These are phyloP conservation scores for Claviceps cyperi DNA, from an alignment of 2,329 filamentous ascomycete species.

Conservation along the genomic window DNA sequence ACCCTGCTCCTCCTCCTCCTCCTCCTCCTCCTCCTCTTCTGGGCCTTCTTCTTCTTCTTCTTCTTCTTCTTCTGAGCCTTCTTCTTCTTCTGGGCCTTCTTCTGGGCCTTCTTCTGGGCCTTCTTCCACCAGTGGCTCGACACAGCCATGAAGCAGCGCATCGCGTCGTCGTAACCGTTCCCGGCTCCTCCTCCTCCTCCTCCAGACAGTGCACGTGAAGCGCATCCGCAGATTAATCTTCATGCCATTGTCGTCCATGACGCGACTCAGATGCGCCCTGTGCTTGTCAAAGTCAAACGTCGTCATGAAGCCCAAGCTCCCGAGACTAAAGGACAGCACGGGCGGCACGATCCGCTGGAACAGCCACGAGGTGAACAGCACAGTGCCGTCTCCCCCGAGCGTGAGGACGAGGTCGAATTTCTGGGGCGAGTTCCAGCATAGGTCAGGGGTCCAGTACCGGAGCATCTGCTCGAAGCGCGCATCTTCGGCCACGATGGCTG, in stretches of 20 bases:
- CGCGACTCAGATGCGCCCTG: conserved; percentile 68
- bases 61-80: no score
- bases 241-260: conserved; percentile 95
- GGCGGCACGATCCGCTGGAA: conserved; percentile 81
- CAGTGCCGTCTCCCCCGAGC: conserved; percentile 74
- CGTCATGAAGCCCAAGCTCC: conserved; percentile 76
- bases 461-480: conserved; percentile 70
- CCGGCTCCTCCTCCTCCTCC: conserved; percentile 80
- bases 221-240: conserved; percentile 96
- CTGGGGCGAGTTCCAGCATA: conserved; percentile 88
- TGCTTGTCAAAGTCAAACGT: conserved; percentile 81
- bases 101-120: no score
- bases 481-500: conserved; percentile 58
- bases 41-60: no score
- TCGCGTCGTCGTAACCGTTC: conserved; percentile 52
- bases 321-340: conserved; percentile 70
- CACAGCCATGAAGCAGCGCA: no score
- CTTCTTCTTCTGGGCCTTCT: no score
- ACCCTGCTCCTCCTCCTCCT: conserved; percentile 64
- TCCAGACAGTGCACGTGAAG: conserved; percentile 95
- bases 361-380: conserved; percentile 81
- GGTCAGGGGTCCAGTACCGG: conserved; percentile 88
- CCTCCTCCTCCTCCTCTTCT: conserved; percentile 32
- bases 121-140: no score
- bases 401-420: conserved; percentile 91